phyloP scores from a whole-genome alignment of 2,329 filamentous ascomycete species.

The Fusarium keratoplasticum region DNA sequence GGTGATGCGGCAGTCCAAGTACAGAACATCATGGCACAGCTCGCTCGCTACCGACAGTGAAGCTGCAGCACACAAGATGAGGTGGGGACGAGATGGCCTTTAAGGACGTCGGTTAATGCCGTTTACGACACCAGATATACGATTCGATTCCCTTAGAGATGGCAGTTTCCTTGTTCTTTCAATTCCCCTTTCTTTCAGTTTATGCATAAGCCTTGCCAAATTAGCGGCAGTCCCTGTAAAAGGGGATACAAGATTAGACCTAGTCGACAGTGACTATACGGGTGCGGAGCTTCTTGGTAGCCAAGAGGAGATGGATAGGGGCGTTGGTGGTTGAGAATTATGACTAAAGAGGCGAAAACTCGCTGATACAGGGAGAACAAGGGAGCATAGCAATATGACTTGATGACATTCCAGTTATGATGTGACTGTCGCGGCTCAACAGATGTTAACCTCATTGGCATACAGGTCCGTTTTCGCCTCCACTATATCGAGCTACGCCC shows the following conservation, averaged over 20 bases:
- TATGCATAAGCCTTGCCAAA: constrained; percentile 17
- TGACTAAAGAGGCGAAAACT: constrained; percentile 1
- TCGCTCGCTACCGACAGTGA: constrained; percentile 72
- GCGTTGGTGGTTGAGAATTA: constrained; percentile 32
- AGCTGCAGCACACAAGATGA: not conserved
- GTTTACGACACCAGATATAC: constrained; percentile 33
- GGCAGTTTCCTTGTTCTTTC: constrained; percentile 12
- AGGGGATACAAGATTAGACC: constrained; percentile 19
- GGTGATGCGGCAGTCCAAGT: constrained; percentile 64
- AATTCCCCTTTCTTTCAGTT: constrained; percentile 7
- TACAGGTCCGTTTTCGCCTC: not conserved
- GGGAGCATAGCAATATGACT: constrained; percentile 28
- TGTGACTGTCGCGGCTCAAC: not conserved
- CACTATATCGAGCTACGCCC: not conserved
- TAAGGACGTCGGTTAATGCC: constrained; percentile 11
- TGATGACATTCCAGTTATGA: constrained; percentile 11
- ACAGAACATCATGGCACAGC: constrained; percentile 80
- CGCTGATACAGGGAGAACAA: not conserved
- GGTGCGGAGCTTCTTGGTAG: constrained; percentile 7
- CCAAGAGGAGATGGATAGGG: constrained; percentile 15
- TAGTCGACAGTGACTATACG: constrained; percentile 11
- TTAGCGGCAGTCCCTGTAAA: constrained; percentile 9
- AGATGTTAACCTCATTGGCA: not conserved
- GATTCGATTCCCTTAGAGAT: constrained; percentile 23
- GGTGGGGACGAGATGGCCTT: not conserved